Evolutionary conservation across 257 asterid genomes (phyloP).

Genomic region (Mitragyna speciosa): DNA sequence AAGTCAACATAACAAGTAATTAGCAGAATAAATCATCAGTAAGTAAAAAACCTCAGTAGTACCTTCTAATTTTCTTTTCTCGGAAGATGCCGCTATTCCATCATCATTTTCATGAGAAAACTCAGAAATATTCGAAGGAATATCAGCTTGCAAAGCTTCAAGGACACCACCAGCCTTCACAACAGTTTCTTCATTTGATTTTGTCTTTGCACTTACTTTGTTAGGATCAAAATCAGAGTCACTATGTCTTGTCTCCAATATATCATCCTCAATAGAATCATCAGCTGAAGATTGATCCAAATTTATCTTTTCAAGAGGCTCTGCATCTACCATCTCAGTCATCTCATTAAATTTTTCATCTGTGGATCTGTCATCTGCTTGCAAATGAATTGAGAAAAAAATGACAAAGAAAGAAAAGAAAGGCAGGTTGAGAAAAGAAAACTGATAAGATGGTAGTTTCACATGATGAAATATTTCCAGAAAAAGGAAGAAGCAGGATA

Average conservation of each 20-base stretch:
- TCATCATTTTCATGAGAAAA: constrained; percentile 22
- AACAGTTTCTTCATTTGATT: constrained; percentile 20
- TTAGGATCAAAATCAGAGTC: constrained; percentile 23
- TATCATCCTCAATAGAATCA: constrained; percentile 45
- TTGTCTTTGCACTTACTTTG: constrained; percentile 17
- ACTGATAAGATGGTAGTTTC: not conserved
- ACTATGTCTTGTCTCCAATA: constrained; percentile 24
- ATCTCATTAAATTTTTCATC: constrained; percentile 18
- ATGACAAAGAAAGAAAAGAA: not conserved
- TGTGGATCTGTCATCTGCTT: constrained; percentile 8
- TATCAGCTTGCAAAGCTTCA: constrained; percentile 19
- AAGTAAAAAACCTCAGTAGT: not conserved
- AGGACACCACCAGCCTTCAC: not conserved
- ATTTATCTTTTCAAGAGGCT: constrained; percentile 36
- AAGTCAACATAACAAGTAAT: not conserved
- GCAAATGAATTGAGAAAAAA: not conserved
- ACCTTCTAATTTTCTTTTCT: constrained; percentile 40
- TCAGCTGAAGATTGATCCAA: constrained; percentile 40
- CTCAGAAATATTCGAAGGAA: constrained; percentile 18
- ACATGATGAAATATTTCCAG: not conserved
- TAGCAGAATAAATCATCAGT: not conserved
- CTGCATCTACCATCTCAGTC: constrained; percentile 26
- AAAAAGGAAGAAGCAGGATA: not conserved
- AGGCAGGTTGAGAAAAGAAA: not conserved
- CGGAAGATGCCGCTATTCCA: constrained; percentile 11